Conservation (phyloP, 2,329 filamentous ascomycete genomes). For the Cladophialophora carrionii region DNA sequence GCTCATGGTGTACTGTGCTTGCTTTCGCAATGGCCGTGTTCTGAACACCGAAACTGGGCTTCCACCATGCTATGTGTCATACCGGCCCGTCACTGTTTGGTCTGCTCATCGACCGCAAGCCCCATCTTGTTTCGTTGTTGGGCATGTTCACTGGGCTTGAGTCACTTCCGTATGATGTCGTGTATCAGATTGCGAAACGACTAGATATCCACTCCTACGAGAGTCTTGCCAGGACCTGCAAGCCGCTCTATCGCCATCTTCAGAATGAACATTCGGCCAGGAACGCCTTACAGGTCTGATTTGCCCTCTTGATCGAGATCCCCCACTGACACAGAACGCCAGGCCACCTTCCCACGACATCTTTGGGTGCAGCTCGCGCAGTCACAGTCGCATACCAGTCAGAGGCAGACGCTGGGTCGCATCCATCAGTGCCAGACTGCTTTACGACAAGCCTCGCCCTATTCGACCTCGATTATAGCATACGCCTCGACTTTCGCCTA, state of each 20-base stretch:
- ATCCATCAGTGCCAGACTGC: conserved; percentile 63
- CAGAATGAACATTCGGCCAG: conserved; percentile 61
- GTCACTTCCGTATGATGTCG: conserved; percentile 65
- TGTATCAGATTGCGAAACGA: conserved; percentile 60
- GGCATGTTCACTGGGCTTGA: conserved; percentile 43
- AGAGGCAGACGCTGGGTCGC: conserved; percentile 58
- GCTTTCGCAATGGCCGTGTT: neutral
- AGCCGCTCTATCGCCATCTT: conserved; percentile 56
- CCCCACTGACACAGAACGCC: neutral
- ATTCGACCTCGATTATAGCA: conserved; percentile 62
- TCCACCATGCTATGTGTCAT: neutral
- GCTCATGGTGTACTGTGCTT: neutral
- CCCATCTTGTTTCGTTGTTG: conserved; percentile 2
- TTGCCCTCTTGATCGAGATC: neutral
- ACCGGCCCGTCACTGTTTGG: neutral
- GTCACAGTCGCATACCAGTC: conserved; percentile 50
- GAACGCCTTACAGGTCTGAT: conserved; percentile 60
- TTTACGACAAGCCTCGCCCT: conserved; percentile 59
- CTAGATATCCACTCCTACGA: conserved; percentile 64
- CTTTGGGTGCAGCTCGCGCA: conserved; percentile 47
- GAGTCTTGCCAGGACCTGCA: conserved; percentile 59
- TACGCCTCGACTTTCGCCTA: conserved; percentile 66
- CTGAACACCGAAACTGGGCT: neutral
- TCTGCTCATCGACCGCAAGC: neutral
- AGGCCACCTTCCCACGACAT: conserved; percentile 39